Evolutionary conservation across 768 basidiomycete genomes (phyloP).

Genomic region (Mycena pura): DNA sequence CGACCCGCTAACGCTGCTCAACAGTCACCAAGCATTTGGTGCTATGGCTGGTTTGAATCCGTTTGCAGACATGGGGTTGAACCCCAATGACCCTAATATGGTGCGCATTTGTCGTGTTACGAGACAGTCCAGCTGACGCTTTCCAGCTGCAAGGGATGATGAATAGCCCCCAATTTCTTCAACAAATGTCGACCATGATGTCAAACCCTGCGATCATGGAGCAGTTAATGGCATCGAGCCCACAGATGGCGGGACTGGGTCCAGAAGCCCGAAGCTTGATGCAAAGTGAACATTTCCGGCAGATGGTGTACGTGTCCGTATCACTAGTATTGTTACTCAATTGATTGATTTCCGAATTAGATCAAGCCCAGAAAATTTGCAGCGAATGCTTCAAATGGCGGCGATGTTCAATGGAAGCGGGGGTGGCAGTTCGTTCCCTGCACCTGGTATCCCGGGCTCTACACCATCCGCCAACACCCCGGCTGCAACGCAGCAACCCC

Average conservation of each 20-base stretch:
- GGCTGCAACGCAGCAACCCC: constrained; percentile 30
- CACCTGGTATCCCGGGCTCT: constrained; percentile 62
- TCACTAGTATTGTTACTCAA: neutral
- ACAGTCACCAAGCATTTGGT: constrained; percentile 79
- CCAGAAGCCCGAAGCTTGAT: constrained; percentile 84
- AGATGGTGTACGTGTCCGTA: constrained; percentile 66
- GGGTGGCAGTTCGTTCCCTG: constrained; percentile 55
- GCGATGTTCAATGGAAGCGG: constrained; percentile 49
- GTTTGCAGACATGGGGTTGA: constrained; percentile 89
- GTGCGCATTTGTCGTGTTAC: constrained; percentile 48
- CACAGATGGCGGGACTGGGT: constrained; percentile 75
- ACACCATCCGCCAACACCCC: constrained; percentile 36
- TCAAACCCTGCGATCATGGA: constrained; percentile 90
- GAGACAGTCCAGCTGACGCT: constrained; percentile 7
- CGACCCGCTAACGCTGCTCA: constrained; percentile 86
- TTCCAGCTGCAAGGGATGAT: constrained; percentile 82
- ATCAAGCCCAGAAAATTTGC: constrained; percentile 79
- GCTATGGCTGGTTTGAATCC: constrained; percentile 89
- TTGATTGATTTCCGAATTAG: constrained; percentile 38
- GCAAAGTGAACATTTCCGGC: constrained; percentile 75
- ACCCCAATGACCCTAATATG: constrained; percentile 94
- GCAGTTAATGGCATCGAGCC: constrained; percentile 82
- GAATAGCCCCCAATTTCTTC: constrained; percentile 82
- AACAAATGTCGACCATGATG: constrained; percentile 89
- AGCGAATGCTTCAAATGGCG: constrained; percentile 80